Evolutionary conservation across 2,329 filamentous ascomycete genomes (phyloP).

Genomic region (Cryphonectria japonica): DNA sequence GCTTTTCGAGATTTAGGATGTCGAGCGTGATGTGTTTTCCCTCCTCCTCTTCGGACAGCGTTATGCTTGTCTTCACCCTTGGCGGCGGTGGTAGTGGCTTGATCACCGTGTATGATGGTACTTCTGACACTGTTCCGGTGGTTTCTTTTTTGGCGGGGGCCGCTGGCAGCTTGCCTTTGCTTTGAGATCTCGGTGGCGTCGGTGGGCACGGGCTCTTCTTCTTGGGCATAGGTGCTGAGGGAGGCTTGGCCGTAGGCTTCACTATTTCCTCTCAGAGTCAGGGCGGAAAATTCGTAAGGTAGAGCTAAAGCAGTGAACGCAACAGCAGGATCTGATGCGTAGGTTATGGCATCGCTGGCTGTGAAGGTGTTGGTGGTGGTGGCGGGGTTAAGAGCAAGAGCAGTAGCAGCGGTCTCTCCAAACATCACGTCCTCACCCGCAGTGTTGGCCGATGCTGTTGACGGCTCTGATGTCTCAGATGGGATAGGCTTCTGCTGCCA

Average conservation of each 20-base stretch:
- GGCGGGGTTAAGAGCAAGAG: slow-evolving; percentile 1
- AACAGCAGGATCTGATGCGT: background rate
- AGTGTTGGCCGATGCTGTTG: slow-evolving; percentile 8
- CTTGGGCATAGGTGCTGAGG: slow-evolving; percentile 1
- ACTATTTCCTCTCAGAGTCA: slow-evolving; percentile 19
- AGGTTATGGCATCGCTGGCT: slow-evolving; percentile 2
- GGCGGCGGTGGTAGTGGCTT: slow-evolving; percentile 17
- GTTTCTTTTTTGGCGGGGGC: slow-evolving; percentile 11
- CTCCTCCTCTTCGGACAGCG: slow-evolving; percentile 15
- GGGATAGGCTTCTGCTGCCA: slow-evolving; percentile 21
- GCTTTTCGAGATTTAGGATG: slow-evolving; percentile 16
- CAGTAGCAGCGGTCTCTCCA: slow-evolving; percentile 14
- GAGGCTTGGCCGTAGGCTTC: slow-evolving; percentile 15
- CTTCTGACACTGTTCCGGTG: slow-evolving; percentile 6
- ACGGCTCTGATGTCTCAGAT: slow-evolving; percentile 1
- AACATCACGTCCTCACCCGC: slow-evolving; percentile 24
- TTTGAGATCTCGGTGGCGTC: slow-evolving; percentile 8
- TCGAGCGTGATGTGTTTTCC: slow-evolving; percentile 15
- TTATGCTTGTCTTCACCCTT: slow-evolving; percentile 18
- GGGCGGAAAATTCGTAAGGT: slow-evolving; percentile 14
- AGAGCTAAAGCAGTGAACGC: background rate
- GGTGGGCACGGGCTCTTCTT: slow-evolving; percentile 11
- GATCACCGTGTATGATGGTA: slow-evolving; percentile 13
- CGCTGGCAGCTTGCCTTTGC: slow-evolving; percentile 3
- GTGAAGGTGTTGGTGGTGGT: background rate